Conservation (phyloP, 2,329 filamentous ascomycete genomes). For the Ceratocystis eucalypticola region DNA sequence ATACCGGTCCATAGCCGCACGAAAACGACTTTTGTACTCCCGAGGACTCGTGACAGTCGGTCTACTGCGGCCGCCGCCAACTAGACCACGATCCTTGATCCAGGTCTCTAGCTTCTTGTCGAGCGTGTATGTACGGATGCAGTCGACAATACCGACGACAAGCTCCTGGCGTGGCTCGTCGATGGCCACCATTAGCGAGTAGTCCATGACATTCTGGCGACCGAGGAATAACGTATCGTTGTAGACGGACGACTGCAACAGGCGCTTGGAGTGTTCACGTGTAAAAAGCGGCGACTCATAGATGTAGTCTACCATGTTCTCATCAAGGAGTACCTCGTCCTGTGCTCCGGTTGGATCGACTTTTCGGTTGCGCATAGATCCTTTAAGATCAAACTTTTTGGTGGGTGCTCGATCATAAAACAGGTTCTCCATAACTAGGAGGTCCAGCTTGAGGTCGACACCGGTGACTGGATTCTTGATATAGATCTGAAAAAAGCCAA, state of each 20-base stretch:
- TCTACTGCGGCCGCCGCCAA: conserved; percentile 59
- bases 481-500: conserved; percentile 92
- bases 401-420: conserved; percentile 91
- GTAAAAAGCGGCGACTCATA: conserved; percentile 94
- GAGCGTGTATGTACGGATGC: conserved; percentile 97
- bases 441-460: conserved; percentile 85
- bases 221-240: conserved; percentile 95
- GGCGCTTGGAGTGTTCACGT: conserved; percentile 88
- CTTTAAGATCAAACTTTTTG: conserved; percentile 89
- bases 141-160: conserved; percentile 95
- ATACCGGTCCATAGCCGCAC: conserved; percentile 90
- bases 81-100: conserved; percentile 94
- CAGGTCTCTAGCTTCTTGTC: conserved; percentile 99
- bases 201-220: conserved; percentile 97
- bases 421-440: conserved; percentile 92
- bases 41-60: conserved; percentile 95
- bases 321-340: conserved; percentile 90
- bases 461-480: conserved; percentile 91
- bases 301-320: conserved; percentile 98
- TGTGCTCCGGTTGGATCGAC: conserved; percentile 91
- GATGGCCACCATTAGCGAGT: conserved; percentile 95
- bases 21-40: conserved; percentile 91
- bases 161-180: conserved; percentile 82
- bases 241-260: conserved; percentile 83
- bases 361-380: conserved; percentile 96